Base-by-base conservation (phyloP, 768 basidiomycete species). In the Ramaria sp. region DNA sequence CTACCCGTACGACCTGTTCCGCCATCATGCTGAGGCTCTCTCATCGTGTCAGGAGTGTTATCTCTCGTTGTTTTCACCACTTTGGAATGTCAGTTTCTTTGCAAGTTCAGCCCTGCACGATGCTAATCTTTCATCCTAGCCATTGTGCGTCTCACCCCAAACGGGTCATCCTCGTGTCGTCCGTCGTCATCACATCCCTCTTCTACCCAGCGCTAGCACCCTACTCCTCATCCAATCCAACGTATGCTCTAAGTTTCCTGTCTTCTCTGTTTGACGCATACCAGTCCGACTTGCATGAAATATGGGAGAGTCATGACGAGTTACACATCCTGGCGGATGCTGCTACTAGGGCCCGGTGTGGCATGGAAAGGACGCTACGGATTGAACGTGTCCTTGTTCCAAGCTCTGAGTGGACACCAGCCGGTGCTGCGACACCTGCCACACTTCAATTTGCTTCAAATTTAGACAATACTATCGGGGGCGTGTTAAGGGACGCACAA, bases 71-170 rank as follows among this genome's bases (percentile, higher is more conserved):
- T 3, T 83, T 89, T 67, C 79, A 84, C 54, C 79, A 78, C 51
- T 89, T 91, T 65, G 88, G 88, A 71, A 73, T 91, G 88, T 90
- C 70, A 66, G 88, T 81, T 3, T 45, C 52, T 34, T 55, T 33
- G 38, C 39, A 20, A 12, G 57, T 45, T 22, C 50, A 46, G 19
- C 30, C 47, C 59, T 53, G 37, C 47, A 31, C 42, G 31, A 27
- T 30, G 22, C 41, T 48, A 7, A 48, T 31, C 12, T 30, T 59
- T 7, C 12, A 63, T 42, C 37, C 42, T 57, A 92, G 90, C 58
- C 90, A 92, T 66, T 91, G 90, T 64, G 88, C 91, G 60, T 89
- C 86, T 1, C 89, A 92, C 69, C 91, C 92, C 70, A 89, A 90
- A 55, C 83, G 89, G 53, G 82, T 93, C 50, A 89, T 94, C 67